Conservation (phyloP, 345 rosid species). For the Firmiana major region DNA sequence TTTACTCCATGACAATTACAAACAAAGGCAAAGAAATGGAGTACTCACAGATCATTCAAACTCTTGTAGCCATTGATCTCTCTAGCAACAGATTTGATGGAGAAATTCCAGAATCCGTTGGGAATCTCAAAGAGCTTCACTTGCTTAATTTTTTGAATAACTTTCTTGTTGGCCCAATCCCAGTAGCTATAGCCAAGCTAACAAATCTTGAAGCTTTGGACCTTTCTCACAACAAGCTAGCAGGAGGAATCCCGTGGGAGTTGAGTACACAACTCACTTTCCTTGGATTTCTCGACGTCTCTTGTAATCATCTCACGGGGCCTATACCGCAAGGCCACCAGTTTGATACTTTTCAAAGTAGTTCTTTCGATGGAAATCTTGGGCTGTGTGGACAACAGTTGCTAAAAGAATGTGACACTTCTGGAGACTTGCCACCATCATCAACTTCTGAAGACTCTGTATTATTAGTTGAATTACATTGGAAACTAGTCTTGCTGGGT, state of each 20-base stretch:
- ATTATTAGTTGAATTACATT: neutral
- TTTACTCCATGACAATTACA: slow-evolving; percentile 9
- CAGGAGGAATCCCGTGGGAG: neutral
- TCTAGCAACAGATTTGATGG: neutral
- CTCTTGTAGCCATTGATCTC: slow-evolving; percentile 3
- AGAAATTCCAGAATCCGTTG: neutral
- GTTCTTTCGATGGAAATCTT: neutral
- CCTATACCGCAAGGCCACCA: neutral
- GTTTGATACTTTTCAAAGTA: slow-evolving; percentile 2
- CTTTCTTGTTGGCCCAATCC: neutral
- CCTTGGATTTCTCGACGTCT: neutral
- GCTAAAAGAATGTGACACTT: neutral
- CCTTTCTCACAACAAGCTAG: slow-evolving; percentile 4
- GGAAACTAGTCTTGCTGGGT: slow-evolving; percentile 14
- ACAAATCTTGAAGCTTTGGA: slow-evolving; percentile 1
- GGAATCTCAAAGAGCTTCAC: neutral
- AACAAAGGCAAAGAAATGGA: neutral
- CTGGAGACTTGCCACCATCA: neutral
- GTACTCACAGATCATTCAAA: neutral
- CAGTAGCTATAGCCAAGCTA: neutral
- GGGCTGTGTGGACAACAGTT: slow-evolving; percentile 1
- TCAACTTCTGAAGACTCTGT: neutral
- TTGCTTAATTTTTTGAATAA: slow-evolving; percentile 5
- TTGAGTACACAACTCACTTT: neutral
- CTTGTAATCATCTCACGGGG: slow-evolving; percentile 2